phyloP scores from a whole-genome alignment of 2,329 filamentous ascomycete species.

The Diaporthe caulivora region DNA sequence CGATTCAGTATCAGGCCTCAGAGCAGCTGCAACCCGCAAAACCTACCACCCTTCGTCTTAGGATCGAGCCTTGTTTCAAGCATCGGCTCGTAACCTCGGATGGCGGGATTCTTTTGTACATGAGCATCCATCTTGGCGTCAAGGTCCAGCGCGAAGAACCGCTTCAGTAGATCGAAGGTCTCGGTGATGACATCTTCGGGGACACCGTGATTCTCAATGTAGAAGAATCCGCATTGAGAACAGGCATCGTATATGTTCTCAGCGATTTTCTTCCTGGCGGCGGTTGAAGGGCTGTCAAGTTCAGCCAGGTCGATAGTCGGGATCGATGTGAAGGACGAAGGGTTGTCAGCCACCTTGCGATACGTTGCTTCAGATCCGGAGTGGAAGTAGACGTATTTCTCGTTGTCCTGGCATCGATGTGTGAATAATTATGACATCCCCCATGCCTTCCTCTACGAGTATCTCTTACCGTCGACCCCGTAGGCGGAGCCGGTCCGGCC shows the following conservation, averaged over 20 bases:
- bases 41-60: conserved; percentile 46
- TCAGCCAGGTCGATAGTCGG: conserved; percentile 48
- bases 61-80: conserved; percentile 49
- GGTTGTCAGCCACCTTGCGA: conserved; percentile 45
- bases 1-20: neutral
- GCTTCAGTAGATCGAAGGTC: conserved; percentile 45
- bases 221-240: conserved; percentile 47
- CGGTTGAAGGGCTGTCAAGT: conserved; percentile 43
- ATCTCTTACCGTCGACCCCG: neutral
- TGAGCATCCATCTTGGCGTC: conserved; percentile 52
- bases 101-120: conserved; percentile 51
- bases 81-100: conserved; percentile 52
- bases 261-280: conserved; percentile 43
- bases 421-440: neutral
- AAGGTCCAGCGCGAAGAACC: conserved; percentile 48
- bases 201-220: conserved; percentile 49
- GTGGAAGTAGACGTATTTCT: conserved; percentile 49
- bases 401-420: conserved; percentile 32
- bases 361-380: conserved; percentile 49
- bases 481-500: neutral
- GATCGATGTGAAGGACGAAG: conserved; percentile 48
- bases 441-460: neutral
- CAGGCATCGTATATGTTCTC: conserved; percentile 45
- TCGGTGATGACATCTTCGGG: conserved; percentile 42
- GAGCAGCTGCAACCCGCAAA: neutral